Base-by-base conservation (phyloP, 495 filamentous ascomycete genomes). In the Penicillium flavigenum region DNA sequence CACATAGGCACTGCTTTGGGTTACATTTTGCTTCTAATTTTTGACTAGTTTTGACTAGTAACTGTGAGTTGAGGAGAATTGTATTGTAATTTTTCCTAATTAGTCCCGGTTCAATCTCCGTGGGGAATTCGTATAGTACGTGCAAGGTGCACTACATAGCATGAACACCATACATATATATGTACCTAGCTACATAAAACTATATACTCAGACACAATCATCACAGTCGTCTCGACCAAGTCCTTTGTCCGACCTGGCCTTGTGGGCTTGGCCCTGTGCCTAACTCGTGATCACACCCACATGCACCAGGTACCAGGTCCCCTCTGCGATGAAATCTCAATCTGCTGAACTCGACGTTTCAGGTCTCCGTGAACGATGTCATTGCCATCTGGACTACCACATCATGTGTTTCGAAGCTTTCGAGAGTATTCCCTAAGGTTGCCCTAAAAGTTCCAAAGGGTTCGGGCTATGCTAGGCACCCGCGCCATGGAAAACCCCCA, bases 241-340 rank as follows among this genome's bases (percentile, higher is more conserved):
- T 26, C 43, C 43, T 14, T 16, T 24, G 20, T 26, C 24, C 22
- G 10, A 34, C 31, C 11, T 29, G 24, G 16, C 26, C 34, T 2
- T 39, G 39, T 46, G 41, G n/a, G n/a, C 31, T 17, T 29, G 24
- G 16, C 26, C 34, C 6, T 39, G 39, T 46, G 41, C 41, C 56
- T 58, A 31, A 53, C 41, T 44, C 27, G 46, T 48, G 46, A 48
- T 11, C 46, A 10, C 16, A 4, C 22, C 7, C 44, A 47, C n/a
- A 16, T 12, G 42, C 42, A 44, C 42, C n/a, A 31, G 26, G 46
- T 12, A 45, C 14, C 24, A 26, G 27, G 32, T 17, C 29, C 31
- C 20, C 16, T 17, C 48, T 57, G 24, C 48, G 54, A 47, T 53
- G 47, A 50, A 61, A 47, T 58, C 5, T 17, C 26, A 57, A 53